Evolutionary conservation across 2,329 filamentous ascomycete genomes (phyloP).

Genomic region (Colletotrichum sp.): DNA sequence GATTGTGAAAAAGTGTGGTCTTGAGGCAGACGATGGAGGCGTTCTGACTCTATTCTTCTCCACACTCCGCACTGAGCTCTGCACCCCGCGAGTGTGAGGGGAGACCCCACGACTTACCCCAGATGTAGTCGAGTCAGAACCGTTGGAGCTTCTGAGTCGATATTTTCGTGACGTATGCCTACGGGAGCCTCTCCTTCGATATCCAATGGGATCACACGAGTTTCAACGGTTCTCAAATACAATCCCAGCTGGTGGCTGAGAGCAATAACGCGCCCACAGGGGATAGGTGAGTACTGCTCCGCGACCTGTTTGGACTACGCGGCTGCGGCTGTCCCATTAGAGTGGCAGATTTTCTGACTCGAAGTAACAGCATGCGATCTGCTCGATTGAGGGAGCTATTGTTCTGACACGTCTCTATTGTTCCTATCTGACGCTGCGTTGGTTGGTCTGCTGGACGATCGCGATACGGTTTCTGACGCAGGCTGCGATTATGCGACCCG

Average conservation of each 20-base stretch:
- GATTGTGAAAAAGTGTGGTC: neutral
- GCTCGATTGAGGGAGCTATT: neutral
- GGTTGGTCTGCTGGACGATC: neutral
- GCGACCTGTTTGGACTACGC: neutral
- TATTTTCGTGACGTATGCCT: neutral
- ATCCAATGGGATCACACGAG: neutral
- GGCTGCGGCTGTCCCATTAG: neutral
- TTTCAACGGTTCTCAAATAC: neutral
- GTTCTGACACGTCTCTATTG: neutral
- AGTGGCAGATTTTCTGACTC: slow-evolving; percentile 3
- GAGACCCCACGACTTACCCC: neutral
- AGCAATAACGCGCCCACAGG: neutral
- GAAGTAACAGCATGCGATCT: neutral
- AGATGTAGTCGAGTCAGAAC: neutral
- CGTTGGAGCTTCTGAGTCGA: neutral
- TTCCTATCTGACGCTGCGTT: neutral
- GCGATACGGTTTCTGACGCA: neutral
- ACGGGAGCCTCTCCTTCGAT: neutral
- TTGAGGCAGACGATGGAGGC: neutral
- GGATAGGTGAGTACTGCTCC: neutral
- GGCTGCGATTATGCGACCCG: neutral
- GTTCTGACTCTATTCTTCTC: neutral
- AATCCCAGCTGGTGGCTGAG: neutral
- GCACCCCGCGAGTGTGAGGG: neutral
- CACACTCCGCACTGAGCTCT: neutral